These are phyloP conservation scores for Pichia norvegensis DNA, from an alignment of 1,139 yeast species.

Conservation along the genomic window DNA sequence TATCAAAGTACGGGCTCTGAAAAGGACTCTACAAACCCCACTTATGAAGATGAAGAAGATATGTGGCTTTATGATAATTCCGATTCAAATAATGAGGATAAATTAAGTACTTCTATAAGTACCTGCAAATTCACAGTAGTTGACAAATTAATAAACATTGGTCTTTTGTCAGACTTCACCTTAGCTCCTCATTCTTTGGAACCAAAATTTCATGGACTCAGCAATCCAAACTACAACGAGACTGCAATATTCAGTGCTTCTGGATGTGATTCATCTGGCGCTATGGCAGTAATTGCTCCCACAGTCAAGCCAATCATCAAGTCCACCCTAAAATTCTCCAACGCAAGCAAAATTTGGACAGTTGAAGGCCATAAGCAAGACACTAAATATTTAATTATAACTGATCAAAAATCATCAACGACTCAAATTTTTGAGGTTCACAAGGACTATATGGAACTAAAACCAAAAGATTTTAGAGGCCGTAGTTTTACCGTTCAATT, in stretches of 20 bases:
- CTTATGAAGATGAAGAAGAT: slow-evolving; percentile 30
- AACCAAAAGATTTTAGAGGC: slow-evolving; percentile 56
- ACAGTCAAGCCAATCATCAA: slow-evolving; percentile 58
- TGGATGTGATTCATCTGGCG: slow-evolving; percentile 49
- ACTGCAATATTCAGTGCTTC: slow-evolving; percentile 62
- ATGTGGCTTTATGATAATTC: slow-evolving; percentile 28
- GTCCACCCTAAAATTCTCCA: slow-evolving; percentile 66
- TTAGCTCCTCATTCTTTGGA: slow-evolving; percentile 56
- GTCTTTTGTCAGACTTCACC: slow-evolving; percentile 68
- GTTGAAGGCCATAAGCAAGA: slow-evolving; percentile 35
- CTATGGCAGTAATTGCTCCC: slow-evolving; percentile 56
- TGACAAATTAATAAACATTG: slow-evolving; percentile 58
- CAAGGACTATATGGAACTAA: slow-evolving; percentile 58
- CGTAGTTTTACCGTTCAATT: slow-evolving; percentile 61
- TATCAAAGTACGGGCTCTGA: slow-evolving; percentile 14
- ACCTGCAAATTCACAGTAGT: slow-evolving; percentile 34
- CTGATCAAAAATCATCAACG: slow-evolving; percentile 55
- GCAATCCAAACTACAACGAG: slow-evolving; percentile 61
- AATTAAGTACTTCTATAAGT: slow-evolving; percentile 14
- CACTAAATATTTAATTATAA: slow-evolving; percentile 60
- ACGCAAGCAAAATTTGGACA: slow-evolving; percentile 73
- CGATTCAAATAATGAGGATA: slow-evolving; percentile 18
- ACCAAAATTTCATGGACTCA: slow-evolving; percentile 48
- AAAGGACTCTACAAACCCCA: slow-evolving; percentile 18
- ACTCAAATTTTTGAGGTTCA: slow-evolving; percentile 69